Conservation (phyloP, 176 grass and related monocot species). For the Pontederia paniculata region DNA sequence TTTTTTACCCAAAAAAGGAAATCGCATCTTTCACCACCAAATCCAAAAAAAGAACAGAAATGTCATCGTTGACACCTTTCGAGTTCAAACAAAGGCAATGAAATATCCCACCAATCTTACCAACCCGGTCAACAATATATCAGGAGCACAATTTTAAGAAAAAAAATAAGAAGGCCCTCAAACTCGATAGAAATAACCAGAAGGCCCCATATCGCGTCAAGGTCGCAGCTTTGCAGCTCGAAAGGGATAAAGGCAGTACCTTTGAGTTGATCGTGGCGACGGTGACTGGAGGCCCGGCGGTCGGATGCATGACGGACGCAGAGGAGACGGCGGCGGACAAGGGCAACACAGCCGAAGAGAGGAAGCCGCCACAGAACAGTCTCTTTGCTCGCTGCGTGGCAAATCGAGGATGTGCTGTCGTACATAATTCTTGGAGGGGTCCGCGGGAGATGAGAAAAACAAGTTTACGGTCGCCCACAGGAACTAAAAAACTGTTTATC, state of each 20-base stretch:
- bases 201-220: neutral
- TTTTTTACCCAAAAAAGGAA: too few species aligned
- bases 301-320: slow-evolving; percentile 18
- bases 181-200: neutral
- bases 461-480: too few species aligned
- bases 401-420: neutral
- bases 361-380: neutral
- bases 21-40: too few species aligned
- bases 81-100: too few species aligned
- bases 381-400: neutral
- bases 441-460: too few species aligned
- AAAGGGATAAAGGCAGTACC: slow-evolving; percentile 9
- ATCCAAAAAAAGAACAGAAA: too few species aligned
- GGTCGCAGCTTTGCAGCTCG: neutral
- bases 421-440: too few species aligned
- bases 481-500: too few species aligned
- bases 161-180: neutral
- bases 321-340: neutral
- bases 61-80: too few species aligned
- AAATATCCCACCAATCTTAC: too few species aligned
- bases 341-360: neutral
- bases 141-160: too few species aligned
- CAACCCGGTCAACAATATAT: too few species aligned
- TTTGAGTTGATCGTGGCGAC: slow-evolving; percentile 45
- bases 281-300: slow-evolving; percentile 16